Base-by-base conservation (phyloP, 257 asterid genomes). In the Salvia miltiorrhiza region DNA sequence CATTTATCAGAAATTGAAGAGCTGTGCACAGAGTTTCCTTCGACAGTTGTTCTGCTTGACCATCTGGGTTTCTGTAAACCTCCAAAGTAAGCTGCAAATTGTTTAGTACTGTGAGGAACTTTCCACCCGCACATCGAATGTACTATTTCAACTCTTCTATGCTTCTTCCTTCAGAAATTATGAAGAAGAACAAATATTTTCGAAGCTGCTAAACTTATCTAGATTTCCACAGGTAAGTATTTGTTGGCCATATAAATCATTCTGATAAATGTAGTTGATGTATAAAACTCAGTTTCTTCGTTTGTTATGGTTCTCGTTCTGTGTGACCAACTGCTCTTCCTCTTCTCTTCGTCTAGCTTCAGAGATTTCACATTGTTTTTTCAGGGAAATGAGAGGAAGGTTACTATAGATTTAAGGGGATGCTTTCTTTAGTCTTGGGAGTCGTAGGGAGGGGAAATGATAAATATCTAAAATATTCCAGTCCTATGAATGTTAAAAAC, bases 51-150 rank as follows among this genome's bases (percentile, higher is more conserved):
- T 71, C 71, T 88, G 52, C 84, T 90, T 1, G 96, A 90, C 82
- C 96, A 90, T 81, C 28, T 90, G 23, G 92, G 87, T 49, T 90
- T 91, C 80, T 88, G 96, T 58, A 91, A 85, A 78, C 93, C 96
- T 67, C 96, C 97, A 63, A 79, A 1, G 97, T 91, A 81, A 86
- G 97, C 69, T 65, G 24, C 60, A 71, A 7, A 9, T 62, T 24
- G 28, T 24, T 60, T 20, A 67, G 35, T 57, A 17, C 32, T 70
- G 50, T 67, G 21, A 65, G 23, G 11, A 72, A 19, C 33, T 76
- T 16, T 67, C 13, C 24, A 30, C 28, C 19, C 4, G 54, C 28
- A 9, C 39, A n/a, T 52, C 23, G 44, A 26, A 52, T n/a, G 48
- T 11, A 53, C 21, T n/a, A 5, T 47, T 35, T 71, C 58, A 17